Evolutionary conservation across 768 basidiomycete genomes (phyloP), one percentile per base, ranked within the genome.

Genomic region (Mycena latifolia): DNA sequence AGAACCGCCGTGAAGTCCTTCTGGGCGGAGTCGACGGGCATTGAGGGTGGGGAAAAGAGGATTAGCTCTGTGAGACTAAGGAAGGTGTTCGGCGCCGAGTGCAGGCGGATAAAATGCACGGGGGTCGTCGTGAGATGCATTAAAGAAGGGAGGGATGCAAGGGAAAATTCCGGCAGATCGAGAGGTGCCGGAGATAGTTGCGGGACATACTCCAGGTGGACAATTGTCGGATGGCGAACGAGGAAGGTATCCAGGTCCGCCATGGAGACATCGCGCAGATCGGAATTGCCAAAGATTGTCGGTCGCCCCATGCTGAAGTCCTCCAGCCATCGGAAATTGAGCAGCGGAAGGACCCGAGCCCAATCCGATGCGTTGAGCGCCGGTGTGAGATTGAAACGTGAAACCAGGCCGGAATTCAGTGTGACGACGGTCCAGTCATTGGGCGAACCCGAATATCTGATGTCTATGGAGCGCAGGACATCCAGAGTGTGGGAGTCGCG

Each of bases 101-200:
- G 62, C 15, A 63, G 17, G 55, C 35, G 61, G 27, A 67, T 22
- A 11, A 67, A 59, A 31, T 67, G 61, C 17, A 45, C 31, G 0
- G 66, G 61, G 15, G 66, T 62, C 12, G 61, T 67, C 4, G 61
- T 67, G 29, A 67, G 61, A 35, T 41, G 51, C 1, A 50, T 59
- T 41, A 67, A 9, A 35, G 18, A 10, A 1, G 20, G 20, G 35
- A 67, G 29, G 8, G 28, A 35, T n/a, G 18, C n/a, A 9, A 55
- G 46, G 3, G 52, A 56, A 7, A 56, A 18, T 33, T 12, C 31
- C 1, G 43, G 12, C 6, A 5, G n/a, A 5, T n/a, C 10, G 8
- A 25, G 28, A 11, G 52, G n/a, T 0, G 37, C 37, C 3, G 37
- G 9, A n/a, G n/a, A n/a, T n/a, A n/a, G n/a, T 8, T 63, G 61